phyloP scores from a whole-genome alignment of 106 monocot genomes.

The Acorus gramineus region DNA sequence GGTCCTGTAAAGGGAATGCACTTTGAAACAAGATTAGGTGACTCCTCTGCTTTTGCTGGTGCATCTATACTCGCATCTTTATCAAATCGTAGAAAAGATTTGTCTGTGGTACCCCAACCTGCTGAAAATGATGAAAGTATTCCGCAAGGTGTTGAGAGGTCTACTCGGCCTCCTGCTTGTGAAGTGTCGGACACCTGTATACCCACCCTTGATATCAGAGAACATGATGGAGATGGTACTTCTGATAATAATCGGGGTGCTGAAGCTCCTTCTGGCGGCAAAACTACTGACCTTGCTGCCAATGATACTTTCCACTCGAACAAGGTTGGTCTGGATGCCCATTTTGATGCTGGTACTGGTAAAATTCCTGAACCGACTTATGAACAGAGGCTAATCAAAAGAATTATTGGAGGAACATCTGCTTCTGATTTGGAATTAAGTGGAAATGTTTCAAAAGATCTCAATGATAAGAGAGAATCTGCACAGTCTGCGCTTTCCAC shows the following conservation, averaged over 20 bases:
- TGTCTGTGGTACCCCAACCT: conserved; percentile 24
- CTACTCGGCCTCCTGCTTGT: conserved; percentile 23
- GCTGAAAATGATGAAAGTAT: conserved; percentile 45
- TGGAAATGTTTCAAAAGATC: conserved; percentile 32
- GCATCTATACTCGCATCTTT: conserved; percentile 72
- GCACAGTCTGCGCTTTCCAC: conserved; percentile 24
- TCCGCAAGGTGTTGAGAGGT: conserved; percentile 20
- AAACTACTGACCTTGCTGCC: conserved; percentile 22
- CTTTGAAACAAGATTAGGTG: conserved; percentile 34
- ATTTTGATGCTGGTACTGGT: conserved; percentile 22
- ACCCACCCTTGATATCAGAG: conserved; percentile 17
- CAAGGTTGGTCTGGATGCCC: conserved; percentile 17
- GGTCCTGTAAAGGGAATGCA: conserved; percentile 28
- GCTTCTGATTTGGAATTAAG: conserved; percentile 47
- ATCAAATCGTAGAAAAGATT: conserved; percentile 49
- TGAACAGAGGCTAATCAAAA: conserved; percentile 31
- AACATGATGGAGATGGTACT: conserved; percentile 16
- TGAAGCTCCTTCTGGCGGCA: conserved; percentile 20
- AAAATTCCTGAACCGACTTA: conserved; percentile 29
- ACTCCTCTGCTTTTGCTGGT: conserved; percentile 60
- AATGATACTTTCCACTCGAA: conserved; percentile 19
- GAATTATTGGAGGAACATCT: conserved; percentile 37
- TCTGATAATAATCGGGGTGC: conserved; percentile 20
- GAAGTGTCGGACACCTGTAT: conserved; percentile 19
- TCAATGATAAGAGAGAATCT: conserved; percentile 40